A percentile compares a stretch with the other conserved stretches of the same genome.
phyloP scores from a whole-genome alignment of 2,329 filamentous ascomycete species.

The Cladosporium sp. region DNA sequence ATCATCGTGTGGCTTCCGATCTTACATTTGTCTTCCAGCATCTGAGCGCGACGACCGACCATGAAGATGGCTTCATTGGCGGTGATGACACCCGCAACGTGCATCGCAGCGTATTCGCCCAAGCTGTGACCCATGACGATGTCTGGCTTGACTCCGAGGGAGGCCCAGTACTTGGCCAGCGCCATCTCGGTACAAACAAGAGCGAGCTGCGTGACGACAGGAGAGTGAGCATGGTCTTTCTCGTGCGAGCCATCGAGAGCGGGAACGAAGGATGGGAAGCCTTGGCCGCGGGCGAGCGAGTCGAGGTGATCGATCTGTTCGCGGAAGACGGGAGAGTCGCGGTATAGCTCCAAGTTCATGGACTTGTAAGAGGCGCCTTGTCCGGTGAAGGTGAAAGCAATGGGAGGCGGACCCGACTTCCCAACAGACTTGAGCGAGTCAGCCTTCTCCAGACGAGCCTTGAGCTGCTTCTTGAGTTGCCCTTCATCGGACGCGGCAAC shows the following conservation, averaged over 20 bases:
- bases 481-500: constrained; percentile 28
- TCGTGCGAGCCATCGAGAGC: constrained; percentile 17
- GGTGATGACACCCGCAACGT: constrained; percentile 33
- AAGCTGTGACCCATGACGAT: constrained; percentile 32
- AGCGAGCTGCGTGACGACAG: constrained; percentile 37
- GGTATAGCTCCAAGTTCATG: constrained; percentile 31
- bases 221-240: constrained; percentile 13
- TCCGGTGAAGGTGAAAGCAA: constrained; percentile 40
- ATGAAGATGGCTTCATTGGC: constrained; percentile 32
- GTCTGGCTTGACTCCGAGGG: constrained; percentile 27
- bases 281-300: constrained; percentile 23
- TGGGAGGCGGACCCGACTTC: constrained; percentile 16
- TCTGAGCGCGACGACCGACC: constrained; percentile 32
- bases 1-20: constrained; percentile 28
- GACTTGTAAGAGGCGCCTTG: constrained; percentile 27
- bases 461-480: constrained; percentile 26
- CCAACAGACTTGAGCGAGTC: constrained; percentile 16
- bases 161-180: constrained; percentile 25
- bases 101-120: constrained; percentile 39
- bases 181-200: constrained; percentile 40
- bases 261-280: constrained; percentile 32
- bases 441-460: constrained; percentile 11
- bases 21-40: constrained; percentile 26
- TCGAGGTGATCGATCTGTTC: constrained; percentile 30
- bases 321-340: constrained; percentile 27